Conservation (phyloP, 2,329 filamentous ascomycete species). For the Aureobasidium subglaciale region DNA sequence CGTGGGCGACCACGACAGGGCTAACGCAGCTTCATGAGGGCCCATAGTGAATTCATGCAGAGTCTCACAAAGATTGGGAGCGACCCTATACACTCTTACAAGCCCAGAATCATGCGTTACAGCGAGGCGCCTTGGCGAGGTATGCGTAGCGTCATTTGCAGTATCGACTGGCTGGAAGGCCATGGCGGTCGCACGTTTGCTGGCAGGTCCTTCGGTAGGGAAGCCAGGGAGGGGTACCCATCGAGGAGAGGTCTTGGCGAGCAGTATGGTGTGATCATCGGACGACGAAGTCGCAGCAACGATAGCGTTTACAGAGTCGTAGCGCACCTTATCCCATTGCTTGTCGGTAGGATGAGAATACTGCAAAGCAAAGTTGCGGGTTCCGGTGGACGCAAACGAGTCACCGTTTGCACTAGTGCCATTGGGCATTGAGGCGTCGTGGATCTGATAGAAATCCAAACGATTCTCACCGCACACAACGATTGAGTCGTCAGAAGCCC, state of each 20-base stretch:
- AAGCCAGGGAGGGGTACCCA: conserved; percentile 14
- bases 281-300: conserved; percentile 31
- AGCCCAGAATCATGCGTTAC: conserved; percentile 36
- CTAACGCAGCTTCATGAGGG: conserved; percentile 28
- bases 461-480: conserved; percentile 37
- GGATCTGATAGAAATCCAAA: conserved; percentile 33
- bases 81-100: conserved; percentile 35
- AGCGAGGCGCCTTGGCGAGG: conserved; percentile 26
- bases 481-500: conserved; percentile 38
- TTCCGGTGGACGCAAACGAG: conserved; percentile 9
- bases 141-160: conserved; percentile 7
- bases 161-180: conserved; percentile 31
- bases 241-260: conserved; percentile 27
- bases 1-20: conserved; percentile 39
- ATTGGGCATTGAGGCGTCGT: conserved; percentile 16
- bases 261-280: conserved; percentile 26
- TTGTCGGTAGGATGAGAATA: conserved; percentile 20
- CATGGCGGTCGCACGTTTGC: conserved; percentile 32
- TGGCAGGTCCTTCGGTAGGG: background rate
- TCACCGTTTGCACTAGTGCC: conserved; percentile 7
- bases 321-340: conserved; percentile 29
- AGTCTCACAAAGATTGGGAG: conserved; percentile 15
- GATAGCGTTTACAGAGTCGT: conserved; percentile 25
- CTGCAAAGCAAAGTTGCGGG: conserved; percentile 22
- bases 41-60: conserved; percentile 21